Evolutionary conservation across 768 basidiomycete genomes (phyloP).

Genomic region (Collybiopsis confluens): DNA sequence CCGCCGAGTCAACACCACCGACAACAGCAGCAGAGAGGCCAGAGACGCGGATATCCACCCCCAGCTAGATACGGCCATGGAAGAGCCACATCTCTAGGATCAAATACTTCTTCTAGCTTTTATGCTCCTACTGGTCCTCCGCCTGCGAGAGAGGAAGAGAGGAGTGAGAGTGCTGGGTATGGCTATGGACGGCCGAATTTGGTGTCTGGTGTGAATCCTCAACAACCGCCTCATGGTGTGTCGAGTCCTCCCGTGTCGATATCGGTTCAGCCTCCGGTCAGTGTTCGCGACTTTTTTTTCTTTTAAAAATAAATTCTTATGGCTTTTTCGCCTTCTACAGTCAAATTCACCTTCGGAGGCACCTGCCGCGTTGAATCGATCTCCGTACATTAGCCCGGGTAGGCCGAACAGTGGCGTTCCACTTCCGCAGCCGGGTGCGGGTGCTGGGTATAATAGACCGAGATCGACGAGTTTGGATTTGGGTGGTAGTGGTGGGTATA

Average conservation of each 20-base stretch:
- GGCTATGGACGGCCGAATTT: not conserved
- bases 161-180: not conserved
- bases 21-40: too few species aligned
- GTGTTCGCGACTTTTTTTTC: too few species aligned
- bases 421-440: too few species aligned
- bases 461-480: too few species aligned
- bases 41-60: too few species aligned
- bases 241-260: constrained; percentile 3
- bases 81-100: not conserved
- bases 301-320: not conserved
- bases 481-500: too few species aligned
- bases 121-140: not conserved
- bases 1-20: not conserved
- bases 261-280: constrained; percentile 4
- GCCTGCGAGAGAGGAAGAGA: not conserved
- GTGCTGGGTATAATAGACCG: too few species aligned
- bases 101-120: not conserved
- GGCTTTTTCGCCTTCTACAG: not conserved
- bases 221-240: too few species aligned
- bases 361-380: constrained; percentile 1
- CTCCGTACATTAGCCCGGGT: too few species aligned
- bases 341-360: constrained; percentile 4
- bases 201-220: not conserved
- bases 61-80: not conserved
- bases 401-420: too few species aligned